Conservation (phyloP, 768 basidiomycete genomes). For the Exidia glandulosa region DNA sequence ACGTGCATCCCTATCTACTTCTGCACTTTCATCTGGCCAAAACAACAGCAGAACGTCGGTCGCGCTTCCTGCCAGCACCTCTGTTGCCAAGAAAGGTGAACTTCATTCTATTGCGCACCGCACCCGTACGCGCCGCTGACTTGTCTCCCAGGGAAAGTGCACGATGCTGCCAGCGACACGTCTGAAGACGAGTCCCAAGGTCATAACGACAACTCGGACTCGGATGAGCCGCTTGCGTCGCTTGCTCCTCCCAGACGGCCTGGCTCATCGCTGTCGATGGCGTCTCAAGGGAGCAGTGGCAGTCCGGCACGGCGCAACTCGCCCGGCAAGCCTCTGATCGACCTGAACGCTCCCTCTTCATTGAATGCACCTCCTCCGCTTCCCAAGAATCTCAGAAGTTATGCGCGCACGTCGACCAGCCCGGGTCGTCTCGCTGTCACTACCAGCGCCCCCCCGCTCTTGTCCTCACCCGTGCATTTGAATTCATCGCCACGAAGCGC, state of each 20-base stretch:
- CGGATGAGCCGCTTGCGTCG: not conserved
- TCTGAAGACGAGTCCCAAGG: not conserved
- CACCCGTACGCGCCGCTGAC: too few relatives aligned
- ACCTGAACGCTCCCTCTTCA: not conserved
- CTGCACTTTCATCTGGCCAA: not conserved
- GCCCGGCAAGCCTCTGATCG: not conserved
- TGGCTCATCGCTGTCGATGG: not conserved
- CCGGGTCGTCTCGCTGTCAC: not conserved
- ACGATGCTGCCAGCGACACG: not conserved
- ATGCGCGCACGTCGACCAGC: not conserved
- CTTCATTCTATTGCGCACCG: not conserved
- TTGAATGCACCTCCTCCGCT: not conserved
- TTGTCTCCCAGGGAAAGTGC: not conserved
- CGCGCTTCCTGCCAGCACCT: not conserved
- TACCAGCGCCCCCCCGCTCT: not conserved
- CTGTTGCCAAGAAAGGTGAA: not conserved
- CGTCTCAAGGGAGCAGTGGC: not conserved
- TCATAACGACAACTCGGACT: not conserved
- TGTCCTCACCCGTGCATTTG: not conserved
- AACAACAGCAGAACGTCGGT: not conserved
- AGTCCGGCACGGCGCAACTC: not conserved
- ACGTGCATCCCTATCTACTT: not conserved
- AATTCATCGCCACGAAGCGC: not conserved
- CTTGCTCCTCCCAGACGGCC: not conserved
- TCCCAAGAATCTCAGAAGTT: not conserved